Conservation (phyloP, 2,329 filamentous ascomycete genomes). For the Cryphonectria naterciae region DNA sequence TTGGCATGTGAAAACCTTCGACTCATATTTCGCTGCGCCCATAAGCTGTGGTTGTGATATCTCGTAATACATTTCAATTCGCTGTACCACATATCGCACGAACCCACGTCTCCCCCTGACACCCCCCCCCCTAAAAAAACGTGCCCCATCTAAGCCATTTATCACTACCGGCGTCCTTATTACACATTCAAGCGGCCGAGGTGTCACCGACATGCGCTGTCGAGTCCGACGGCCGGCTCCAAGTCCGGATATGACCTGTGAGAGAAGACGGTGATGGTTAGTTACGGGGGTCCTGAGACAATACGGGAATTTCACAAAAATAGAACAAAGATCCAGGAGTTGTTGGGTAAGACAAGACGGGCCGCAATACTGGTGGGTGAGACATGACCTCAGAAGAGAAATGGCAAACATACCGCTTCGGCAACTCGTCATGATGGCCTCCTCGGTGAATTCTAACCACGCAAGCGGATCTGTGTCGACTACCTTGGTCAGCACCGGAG, state of each 20-base stretch:
- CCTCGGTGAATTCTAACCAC: constrained; percentile 92
- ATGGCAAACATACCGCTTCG: constrained; percentile 71
- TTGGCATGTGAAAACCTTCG: not conserved
- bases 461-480: constrained; percentile 85
- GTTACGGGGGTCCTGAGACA: constrained; percentile 2
- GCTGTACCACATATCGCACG: not conserved
- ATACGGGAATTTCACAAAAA: not conserved
- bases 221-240: constrained; percentile 47
- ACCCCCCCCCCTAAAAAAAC: not conserved
- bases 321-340: not conserved
- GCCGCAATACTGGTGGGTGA: not conserved
- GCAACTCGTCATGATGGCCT: constrained; percentile 90
- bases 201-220: constrained; percentile 34
- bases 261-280: constrained; percentile 10
- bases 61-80: not conserved
- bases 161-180: not conserved
- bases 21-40: not conserved
- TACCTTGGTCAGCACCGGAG: constrained; percentile 86
- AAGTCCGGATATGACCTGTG: constrained; percentile 47
- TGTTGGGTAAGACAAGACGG: not conserved
- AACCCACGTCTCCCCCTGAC: too few species aligned
- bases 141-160: not conserved
- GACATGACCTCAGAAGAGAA: not conserved
- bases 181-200: constrained; percentile 24
- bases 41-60: not conserved